Conservation (phyloP, 306 rosid genomes). For the Ammopiptanthus mongolicus region DNA sequence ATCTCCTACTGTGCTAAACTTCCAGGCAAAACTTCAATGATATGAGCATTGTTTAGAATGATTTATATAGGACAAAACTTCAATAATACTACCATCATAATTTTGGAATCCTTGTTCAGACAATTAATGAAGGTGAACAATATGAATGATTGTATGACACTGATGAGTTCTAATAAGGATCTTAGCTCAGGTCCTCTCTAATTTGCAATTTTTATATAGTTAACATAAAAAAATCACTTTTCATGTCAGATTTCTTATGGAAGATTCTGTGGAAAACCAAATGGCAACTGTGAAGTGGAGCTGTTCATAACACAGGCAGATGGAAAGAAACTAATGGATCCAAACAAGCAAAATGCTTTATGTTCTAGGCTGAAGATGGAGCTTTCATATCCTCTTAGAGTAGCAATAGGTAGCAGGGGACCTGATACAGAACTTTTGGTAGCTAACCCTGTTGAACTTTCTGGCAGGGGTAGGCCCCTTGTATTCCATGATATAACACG, state of each 20-base stretch:
- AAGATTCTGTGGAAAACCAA: conserved; percentile 35
- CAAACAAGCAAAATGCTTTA: conserved; percentile 36
- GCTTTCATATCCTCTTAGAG: conserved; percentile 49
- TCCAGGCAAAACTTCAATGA: background rate
- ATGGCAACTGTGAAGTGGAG: conserved; percentile 48
- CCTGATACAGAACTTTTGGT: conserved; percentile 63
- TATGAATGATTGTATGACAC: background rate
- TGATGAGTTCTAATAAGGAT: background rate
- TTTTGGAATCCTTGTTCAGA: background rate
- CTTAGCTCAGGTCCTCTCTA: background rate
- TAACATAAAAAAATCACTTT: background rate
- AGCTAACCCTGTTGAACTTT: conserved; percentile 60
- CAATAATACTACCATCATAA: background rate
- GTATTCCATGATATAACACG: background rate
- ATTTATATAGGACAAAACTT: too few species aligned
- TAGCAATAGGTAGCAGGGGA: conserved; percentile 45
- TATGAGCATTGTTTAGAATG: background rate
- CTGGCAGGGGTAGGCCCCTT: conserved; percentile 36
- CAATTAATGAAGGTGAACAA: background rate
- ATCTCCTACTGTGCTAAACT: background rate
- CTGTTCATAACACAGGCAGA: conserved; percentile 50
- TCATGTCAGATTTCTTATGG: conserved; percentile 43
- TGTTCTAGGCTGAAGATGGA: conserved; percentile 52
- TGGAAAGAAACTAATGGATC: conserved; percentile 44
- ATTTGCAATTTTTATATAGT: background rate